Evolutionary conservation across 176 grass and related monocot genomes (phyloP).

Genomic region (Ananas comosus): DNA sequence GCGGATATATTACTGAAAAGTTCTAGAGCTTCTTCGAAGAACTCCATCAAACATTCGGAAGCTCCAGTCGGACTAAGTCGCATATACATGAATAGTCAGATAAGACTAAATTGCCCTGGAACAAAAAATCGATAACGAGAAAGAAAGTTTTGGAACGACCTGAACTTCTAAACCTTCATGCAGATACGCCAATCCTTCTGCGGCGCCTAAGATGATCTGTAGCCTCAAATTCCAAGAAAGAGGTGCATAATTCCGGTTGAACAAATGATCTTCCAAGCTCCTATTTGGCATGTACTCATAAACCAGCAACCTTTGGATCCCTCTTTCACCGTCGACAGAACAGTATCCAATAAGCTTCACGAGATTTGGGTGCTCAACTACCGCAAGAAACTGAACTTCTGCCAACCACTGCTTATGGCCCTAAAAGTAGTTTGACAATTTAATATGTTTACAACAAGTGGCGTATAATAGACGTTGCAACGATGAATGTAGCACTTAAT

Average conservation of each 20-base stretch:
- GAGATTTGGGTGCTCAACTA: conserved; percentile 92
- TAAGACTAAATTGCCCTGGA: neutral
- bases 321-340: conserved; percentile 62
- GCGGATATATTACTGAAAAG: too few species aligned
- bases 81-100: neutral
- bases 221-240: conserved; percentile 76
- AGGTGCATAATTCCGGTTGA: conserved; percentile 42
- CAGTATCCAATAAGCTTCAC: conserved; percentile 89
- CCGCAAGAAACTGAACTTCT: conserved; percentile 90
- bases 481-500: too few species aligned
- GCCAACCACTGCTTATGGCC: conserved; percentile 96
- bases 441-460: too few species aligned
- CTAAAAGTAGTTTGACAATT: conserved; percentile 11
- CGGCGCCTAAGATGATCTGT: conserved; percentile 75
- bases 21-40: too few species aligned
- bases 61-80: too few species aligned
- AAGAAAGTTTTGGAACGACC: conserved; percentile 24
- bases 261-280: conserved; percentile 91
- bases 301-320: conserved; percentile 63
- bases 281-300: conserved; percentile 93
- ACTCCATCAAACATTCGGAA: too few species aligned
- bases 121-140: neutral
- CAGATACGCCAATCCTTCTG: conserved; percentile 74
- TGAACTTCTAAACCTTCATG: conserved; percentile 82
- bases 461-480: too few species aligned